Evolutionary conservation across 73 alveolate genomes (phyloP).

Genomic region (Stentor roeselii): DNA sequence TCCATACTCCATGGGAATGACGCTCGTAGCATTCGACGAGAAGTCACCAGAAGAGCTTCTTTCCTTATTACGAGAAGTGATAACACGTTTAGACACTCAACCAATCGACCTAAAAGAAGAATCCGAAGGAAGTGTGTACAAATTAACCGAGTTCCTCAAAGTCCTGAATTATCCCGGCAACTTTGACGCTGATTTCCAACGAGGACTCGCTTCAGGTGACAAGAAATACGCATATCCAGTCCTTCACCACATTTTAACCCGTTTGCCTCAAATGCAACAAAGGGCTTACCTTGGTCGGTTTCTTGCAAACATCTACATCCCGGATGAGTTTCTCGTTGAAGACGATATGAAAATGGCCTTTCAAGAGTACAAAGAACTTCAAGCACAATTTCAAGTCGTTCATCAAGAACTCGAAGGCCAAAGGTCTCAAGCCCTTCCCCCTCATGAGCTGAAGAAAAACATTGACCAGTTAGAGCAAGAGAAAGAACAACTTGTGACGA

Average conservation of each 20-base stretch:
- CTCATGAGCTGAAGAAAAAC: slow-evolving; percentile 81
- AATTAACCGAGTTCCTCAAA: slow-evolving; percentile 75
- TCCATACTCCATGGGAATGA: slow-evolving; percentile 73
- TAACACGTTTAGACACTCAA: slow-evolving; percentile 68
- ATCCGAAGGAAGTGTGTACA: slow-evolving; percentile 69
- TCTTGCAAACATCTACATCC: slow-evolving; percentile 67
- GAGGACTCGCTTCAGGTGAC: slow-evolving; percentile 84
- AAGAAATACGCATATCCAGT: slow-evolving; percentile 74
- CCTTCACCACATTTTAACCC: slow-evolving; percentile 67
- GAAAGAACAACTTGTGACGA: slow-evolving; percentile 78
- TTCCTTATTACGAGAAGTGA: slow-evolving; percentile 68
- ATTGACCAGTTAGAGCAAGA: slow-evolving; percentile 79
- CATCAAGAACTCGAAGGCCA: slow-evolving; percentile 80
- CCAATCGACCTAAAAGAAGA: slow-evolving; percentile 72
- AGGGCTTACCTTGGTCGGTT: slow-evolving; percentile 78
- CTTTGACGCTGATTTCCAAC: slow-evolving; percentile 57
- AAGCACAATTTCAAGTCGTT: slow-evolving; percentile 83
- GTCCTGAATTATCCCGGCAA: slow-evolving; percentile 77
- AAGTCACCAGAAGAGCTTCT: slow-evolving; percentile 83
- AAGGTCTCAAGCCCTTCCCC: slow-evolving; percentile 73
- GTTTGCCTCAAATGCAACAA: slow-evolving; percentile 67
- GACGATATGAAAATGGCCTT: slow-evolving; percentile 76
- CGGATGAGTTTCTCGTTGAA: slow-evolving; percentile 77
- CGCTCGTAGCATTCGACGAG: slow-evolving; percentile 86
- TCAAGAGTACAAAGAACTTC: slow-evolving; percentile 67